These are phyloP conservation scores for Fusarium ramigenum DNA, from an alignment of 2,329 filamentous ascomycete species.

Conservation along the genomic window DNA sequence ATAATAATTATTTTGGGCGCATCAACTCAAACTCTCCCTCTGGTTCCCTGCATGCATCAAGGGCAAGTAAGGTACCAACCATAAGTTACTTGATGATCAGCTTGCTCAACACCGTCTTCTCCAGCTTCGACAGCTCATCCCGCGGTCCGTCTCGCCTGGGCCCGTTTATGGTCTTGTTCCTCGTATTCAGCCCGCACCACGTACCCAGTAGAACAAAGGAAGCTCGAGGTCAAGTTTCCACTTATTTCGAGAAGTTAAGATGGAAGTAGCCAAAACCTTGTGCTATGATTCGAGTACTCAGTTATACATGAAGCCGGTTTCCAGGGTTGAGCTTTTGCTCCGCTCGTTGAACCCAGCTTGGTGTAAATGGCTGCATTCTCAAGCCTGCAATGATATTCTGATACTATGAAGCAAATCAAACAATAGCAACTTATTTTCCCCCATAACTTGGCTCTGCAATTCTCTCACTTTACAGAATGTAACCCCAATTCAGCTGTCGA, in stretches of 20 bases:
- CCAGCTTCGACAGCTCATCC: slow-evolving; percentile 5
- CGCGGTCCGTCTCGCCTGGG: slow-evolving; percentile 20
- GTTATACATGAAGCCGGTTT: slow-evolving; percentile 25
- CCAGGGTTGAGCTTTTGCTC: slow-evolving; percentile 7
- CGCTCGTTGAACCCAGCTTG: slow-evolving; percentile 12
- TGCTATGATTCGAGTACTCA: no score
- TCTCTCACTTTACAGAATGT: background rate
- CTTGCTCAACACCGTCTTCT: slow-evolving; percentile 1
- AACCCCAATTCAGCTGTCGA: slow-evolving; percentile 5
- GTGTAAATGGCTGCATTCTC: background rate
- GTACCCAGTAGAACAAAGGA: slow-evolving; percentile 16
- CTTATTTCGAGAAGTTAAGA: slow-evolving; percentile 41
- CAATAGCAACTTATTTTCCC: background rate
- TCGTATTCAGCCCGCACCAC: background rate
- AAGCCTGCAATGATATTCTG: background rate
- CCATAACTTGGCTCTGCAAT: background rate
- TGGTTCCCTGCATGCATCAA: slow-evolving; percentile 5
- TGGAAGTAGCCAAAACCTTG: no score
- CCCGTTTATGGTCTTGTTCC: slow-evolving; percentile 9
- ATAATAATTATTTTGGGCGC: background rate
- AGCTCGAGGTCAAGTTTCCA: slow-evolving; percentile 13
- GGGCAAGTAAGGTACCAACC: background rate
- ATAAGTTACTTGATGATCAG: background rate
- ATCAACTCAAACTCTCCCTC: background rate
- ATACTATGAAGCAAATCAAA: background rate